phyloP scores from a whole-genome alignment of 805 yeast genomes.

The Candida odintsovae region DNA sequence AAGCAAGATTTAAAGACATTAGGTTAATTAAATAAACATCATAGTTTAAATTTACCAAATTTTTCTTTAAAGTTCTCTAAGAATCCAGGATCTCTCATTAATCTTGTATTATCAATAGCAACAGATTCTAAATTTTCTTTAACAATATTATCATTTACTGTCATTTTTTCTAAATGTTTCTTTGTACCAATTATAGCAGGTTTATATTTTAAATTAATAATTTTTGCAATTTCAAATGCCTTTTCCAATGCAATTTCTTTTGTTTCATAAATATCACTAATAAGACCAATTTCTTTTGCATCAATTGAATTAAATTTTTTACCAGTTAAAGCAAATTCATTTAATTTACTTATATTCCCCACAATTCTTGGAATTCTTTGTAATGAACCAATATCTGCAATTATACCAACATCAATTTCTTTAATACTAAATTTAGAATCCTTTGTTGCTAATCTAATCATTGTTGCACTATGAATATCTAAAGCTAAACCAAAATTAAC shows the following conservation, averaged over 20 bases:
- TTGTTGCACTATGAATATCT: conserved; percentile 55
- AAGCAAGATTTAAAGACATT: too few species aligned
- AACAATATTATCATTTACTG: conserved; percentile 30
- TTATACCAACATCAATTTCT: conserved; percentile 67
- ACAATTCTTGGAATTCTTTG: conserved; percentile 56
- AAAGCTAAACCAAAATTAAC: conserved; percentile 59
- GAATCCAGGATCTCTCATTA: conserved; percentile 13
- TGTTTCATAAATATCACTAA: conserved; percentile 40
- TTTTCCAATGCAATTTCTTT: conserved; percentile 42
- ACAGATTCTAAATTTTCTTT: conserved; percentile 44
- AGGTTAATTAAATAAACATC: too few species aligned
- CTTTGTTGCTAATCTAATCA: conserved; percentile 49
- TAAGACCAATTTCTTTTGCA: conserved; percentile 51
- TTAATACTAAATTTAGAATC: conserved; percentile 53
- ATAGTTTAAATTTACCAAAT: conserved; percentile 3
- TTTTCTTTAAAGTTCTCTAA: conserved; percentile 8
- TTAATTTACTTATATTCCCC: conserved; percentile 50
- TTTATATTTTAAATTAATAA: conserved; percentile 40
- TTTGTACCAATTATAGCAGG: conserved; percentile 68
- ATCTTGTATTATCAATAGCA: conserved; percentile 44
- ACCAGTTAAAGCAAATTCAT: conserved; percentile 60
- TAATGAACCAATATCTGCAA: conserved; percentile 75
- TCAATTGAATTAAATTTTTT: conserved; percentile 47
- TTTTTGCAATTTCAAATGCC: conserved; percentile 42
- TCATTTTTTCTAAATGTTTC: conserved; percentile 39